Evolutionary conservation across 1,284 basidiomycete genomes (phyloP), one percentile per base, ranked within the genome.

Genomic region (Ceratobasidium theobromae): DNA sequence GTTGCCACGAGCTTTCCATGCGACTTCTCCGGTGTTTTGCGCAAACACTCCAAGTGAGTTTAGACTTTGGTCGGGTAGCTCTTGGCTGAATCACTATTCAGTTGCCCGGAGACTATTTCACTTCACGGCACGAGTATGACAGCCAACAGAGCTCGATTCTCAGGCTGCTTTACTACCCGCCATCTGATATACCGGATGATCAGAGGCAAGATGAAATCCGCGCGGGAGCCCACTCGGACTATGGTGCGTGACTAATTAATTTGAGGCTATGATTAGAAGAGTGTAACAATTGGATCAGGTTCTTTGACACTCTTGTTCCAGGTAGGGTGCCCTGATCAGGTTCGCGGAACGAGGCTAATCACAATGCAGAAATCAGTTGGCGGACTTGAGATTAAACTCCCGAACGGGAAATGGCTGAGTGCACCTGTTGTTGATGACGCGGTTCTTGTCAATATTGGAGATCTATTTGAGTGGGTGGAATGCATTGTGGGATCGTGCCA

Each of bases 51-150:
- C 51, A 67, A 30, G 70, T 68, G 14, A 53, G 65, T 49, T 14
- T 27, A 18, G 46, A n/a, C 6, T 5, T 18, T 23, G 46, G 43
- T 40, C 21, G 23, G 38, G 2, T 23, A 18, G 9, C 51, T 40
- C 21, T 23, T 60, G 2, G 12, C 5, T 21, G 32, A 11, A 33
- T 8, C 33, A 35, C 46, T 40, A n/a, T n/a, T 32, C 38, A 71
- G 70, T 49, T 71, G 8, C 60, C 64, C 9, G 57, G 65, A n/a
- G 70, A 71, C 41, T 69, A 67, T 45, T 71, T 71, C 40, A 71
- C 70, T 18, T 65, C 65, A 12, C 53, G 60, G 18, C 69, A 70
- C 40, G 46, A 55, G 14, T 67, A 55, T 33, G 41, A 65, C 18
- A 38, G 62, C 12, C 65, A 64, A 18, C 62, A 68, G 16, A 58